These are phyloP conservation scores for Gossypium mustelinum DNA, from an alignment of 345 rosid genomes.

Conservation along the genomic window DNA sequence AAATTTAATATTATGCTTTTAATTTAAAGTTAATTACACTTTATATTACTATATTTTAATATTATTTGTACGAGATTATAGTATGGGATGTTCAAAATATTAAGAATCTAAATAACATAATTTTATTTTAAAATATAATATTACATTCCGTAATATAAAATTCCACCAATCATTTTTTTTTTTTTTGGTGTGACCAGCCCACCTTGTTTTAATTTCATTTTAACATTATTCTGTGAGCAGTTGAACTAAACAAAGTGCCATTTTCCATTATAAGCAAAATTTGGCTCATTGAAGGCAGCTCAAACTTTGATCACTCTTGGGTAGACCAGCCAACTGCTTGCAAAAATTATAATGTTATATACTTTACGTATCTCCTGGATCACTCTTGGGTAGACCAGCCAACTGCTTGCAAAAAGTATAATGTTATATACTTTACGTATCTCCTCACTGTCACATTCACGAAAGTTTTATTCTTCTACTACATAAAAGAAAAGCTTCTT, in stretches of 20 bases:
- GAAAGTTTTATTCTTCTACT: not conserved
- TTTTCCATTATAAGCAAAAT: not conserved
- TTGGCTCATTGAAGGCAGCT: not conserved
- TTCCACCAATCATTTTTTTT: too few relatives aligned
- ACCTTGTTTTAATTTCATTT: not conserved
- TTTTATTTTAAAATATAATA: too few relatives aligned
- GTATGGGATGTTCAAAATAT: too few relatives aligned
- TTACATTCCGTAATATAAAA: too few relatives aligned
- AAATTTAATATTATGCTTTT: too few relatives aligned
- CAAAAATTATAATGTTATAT: not conserved
- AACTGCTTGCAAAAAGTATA: not conserved
- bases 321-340: not conserved
- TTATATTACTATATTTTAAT: too few relatives aligned
- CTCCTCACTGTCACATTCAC: not conserved
- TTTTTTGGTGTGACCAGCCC: too few relatives aligned
- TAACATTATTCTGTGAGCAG: not conserved
- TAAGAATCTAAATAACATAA: too few relatives aligned
- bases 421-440: not conserved
- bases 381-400: not conserved
- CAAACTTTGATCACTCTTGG: not conserved
- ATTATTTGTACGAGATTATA: too few relatives aligned
- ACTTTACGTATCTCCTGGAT: not conserved
- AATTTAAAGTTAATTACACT: too few relatives aligned
- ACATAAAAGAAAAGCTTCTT: not conserved
- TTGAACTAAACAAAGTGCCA: not conserved